These are phyloP conservation scores for Iris macrosiphon DNA, from an alignment of 106 monocot species.

Conservation along the genomic window DNA sequence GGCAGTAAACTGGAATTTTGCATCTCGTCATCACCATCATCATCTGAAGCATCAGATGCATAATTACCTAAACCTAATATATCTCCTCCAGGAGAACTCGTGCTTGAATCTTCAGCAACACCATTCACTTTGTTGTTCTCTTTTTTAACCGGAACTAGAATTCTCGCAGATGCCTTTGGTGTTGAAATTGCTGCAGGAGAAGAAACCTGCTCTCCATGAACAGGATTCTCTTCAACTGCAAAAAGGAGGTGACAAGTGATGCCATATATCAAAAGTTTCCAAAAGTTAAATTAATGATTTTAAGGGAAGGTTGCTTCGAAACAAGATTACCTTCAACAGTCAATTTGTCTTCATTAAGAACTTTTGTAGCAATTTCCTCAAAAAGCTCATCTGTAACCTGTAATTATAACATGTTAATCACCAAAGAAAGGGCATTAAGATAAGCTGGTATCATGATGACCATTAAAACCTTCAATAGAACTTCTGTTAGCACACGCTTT, in stretches of 20 bases:
- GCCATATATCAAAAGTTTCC: background rate
- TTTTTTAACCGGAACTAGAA: conserved; percentile 24
- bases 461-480: conserved; percentile 57
- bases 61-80: conserved; percentile 70
- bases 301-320: no score
- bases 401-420: conserved; percentile 11
- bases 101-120: conserved; percentile 15
- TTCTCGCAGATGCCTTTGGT: conserved; percentile 27
- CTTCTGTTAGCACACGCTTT: conserved; percentile 73
- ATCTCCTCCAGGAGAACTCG: conserved; percentile 29
- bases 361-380: conserved; percentile 78
- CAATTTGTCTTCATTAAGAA: conserved; percentile 54
- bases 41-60: conserved; percentile 53
- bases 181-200: conserved; percentile 18
- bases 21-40: conserved; percentile 29
- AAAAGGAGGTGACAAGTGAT: conserved; percentile 12
- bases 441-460: background rate
- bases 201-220: conserved; percentile 18
- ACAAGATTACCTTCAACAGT: conserved; percentile 26
- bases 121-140: conserved; percentile 9
- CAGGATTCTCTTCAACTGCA: conserved; percentile 22
- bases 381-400: conserved; percentile 86
- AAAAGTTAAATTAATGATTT: background rate
- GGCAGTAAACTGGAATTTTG: conserved; percentile 3
- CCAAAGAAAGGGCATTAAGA: background rate